A percentile compares a stretch with the other conserved stretches of the same genome.
Evolutionary conservation across 2,329 filamentous ascomycete species (phyloP).

Genomic region (Botrytis tulipae): DNA sequence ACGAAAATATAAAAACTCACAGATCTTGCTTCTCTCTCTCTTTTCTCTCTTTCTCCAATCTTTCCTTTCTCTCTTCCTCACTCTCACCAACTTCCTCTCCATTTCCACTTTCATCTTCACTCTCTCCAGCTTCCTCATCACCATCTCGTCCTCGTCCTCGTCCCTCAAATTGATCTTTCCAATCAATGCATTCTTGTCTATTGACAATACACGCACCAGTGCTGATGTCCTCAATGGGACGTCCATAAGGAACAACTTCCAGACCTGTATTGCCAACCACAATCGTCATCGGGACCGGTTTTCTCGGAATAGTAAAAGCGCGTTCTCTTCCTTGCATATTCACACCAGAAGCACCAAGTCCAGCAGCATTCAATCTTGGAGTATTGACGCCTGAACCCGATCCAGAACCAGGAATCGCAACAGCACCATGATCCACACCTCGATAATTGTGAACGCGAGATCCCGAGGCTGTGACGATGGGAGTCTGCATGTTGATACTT

Average conservation of each 20-base stretch:
- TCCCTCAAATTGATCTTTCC: background rate
- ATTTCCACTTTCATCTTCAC: background rate
- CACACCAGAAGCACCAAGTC: background rate
- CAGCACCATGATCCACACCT: background rate
- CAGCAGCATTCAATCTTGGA: background rate
- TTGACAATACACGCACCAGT: background rate
- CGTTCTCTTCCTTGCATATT: background rate
- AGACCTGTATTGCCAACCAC: background rate
- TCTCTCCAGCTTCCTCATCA: too few relatives aligned
- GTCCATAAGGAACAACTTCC: background rate
- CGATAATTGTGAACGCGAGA: background rate
- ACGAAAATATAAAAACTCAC: background rate
- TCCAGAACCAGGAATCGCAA: background rate
- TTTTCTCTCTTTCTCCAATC: background rate
- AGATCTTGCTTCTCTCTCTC: background rate
- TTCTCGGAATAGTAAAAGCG: background rate
- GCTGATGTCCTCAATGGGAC: rapidly evolving
- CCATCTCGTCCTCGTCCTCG: background rate
- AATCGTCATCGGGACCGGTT: background rate
- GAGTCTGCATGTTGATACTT: background rate
- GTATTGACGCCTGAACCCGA: background rate
- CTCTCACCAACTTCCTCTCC: background rate
- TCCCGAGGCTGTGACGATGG: background rate
- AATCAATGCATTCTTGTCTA: background rate
- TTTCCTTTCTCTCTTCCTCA: background rate